Evolutionary conservation across 805 yeast genomes (phyloP).

Genomic region (Brettanomyces custersianus): DNA sequence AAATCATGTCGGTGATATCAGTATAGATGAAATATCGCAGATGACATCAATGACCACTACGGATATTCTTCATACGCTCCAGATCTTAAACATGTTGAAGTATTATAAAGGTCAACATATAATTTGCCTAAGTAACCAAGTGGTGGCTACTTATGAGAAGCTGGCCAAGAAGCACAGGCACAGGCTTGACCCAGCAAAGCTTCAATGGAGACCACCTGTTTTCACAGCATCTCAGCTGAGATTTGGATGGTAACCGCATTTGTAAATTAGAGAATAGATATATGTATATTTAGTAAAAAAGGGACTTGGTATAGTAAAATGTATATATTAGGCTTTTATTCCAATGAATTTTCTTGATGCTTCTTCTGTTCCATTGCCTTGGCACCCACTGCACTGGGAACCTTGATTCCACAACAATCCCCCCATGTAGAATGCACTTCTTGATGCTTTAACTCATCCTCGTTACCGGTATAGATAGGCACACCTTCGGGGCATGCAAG

Average conservation of each 20-base stretch:
- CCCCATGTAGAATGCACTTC: constrained; percentile 65
- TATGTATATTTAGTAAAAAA: not conserved
- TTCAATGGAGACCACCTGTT: constrained; percentile 93
- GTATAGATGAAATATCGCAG: constrained; percentile 81
- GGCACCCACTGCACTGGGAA: constrained; percentile 95
- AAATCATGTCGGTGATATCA: constrained; percentile 39
- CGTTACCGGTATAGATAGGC: constrained; percentile 21
- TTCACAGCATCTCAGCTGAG: constrained; percentile 92
- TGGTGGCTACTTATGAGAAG: constrained; percentile 67
- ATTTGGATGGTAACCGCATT: constrained; percentile 93
- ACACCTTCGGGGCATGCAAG: constrained; percentile 69
- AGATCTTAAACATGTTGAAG: constrained; percentile 79
- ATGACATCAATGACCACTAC: constrained; percentile 93
- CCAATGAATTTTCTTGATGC: constrained; percentile 13
- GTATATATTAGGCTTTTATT: not conserved
- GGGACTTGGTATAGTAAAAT: not conserved
- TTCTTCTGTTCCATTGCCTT: constrained; percentile 39
- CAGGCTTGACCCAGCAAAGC: constrained; percentile 58
- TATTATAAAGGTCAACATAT: constrained; percentile 95
- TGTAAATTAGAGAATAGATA: not conserved
- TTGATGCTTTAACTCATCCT: constrained; percentile 20
- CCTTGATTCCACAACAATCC: constrained; percentile 94
- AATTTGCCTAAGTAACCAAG: constrained; percentile 77
- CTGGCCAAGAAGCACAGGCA: constrained; percentile 58
- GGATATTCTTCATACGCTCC: constrained; percentile 88